Percentiles rank a stretch among this genome's conserved stretches.
phyloP scores from a whole-genome alignment of 2,329 filamentous ascomycete genomes.

The Diaporthe humulicola region DNA sequence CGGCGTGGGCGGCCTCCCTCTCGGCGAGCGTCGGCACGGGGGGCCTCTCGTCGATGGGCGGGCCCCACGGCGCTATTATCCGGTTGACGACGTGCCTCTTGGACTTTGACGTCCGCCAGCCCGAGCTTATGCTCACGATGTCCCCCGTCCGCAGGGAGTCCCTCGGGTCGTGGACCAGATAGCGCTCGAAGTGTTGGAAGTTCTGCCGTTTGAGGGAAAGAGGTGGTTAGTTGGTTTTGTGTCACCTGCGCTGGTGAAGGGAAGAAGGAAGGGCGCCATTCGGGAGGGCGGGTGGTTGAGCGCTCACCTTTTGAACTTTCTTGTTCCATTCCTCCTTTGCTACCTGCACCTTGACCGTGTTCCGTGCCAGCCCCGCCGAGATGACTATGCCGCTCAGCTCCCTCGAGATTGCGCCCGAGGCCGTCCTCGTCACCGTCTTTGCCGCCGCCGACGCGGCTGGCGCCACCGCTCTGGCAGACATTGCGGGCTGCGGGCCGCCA shows the following conservation, averaged over 20 bases:
- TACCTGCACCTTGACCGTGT: constrained; percentile 83
- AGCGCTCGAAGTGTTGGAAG: constrained; percentile 74
- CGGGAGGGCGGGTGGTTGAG: not conserved
- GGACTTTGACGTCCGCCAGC: constrained; percentile 73
- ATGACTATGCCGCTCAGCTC: constrained; percentile 74
- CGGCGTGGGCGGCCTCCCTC: constrained; percentile 66
- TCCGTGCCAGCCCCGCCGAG: constrained; percentile 81
- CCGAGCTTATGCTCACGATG: constrained; percentile 77
- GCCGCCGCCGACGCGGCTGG: constrained; percentile 21
- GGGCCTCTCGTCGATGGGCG: constrained; percentile 73
- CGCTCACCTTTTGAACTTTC: constrained; percentile 76
- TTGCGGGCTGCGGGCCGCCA: constrained; percentile 9
- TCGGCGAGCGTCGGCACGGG: constrained; percentile 76
- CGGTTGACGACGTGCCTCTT: constrained; percentile 82
- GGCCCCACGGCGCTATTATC: constrained; percentile 79
- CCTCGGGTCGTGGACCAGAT: constrained; percentile 84
- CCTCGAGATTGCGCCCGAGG: not conserved
- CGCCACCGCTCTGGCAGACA: constrained; percentile 32
- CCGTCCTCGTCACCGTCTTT: constrained; percentile 20
- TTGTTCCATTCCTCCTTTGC: constrained; percentile 80
- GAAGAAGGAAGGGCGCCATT: not conserved
- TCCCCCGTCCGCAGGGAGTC: constrained; percentile 81
- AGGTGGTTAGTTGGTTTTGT: not conserved
- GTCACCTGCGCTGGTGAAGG: not conserved
- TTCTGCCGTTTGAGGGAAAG: constrained; percentile 57